These are phyloP conservation scores for Neobulgaria alba DNA, from an alignment of 2,329 filamentous ascomycete species.

Conservation along the genomic window DNA sequence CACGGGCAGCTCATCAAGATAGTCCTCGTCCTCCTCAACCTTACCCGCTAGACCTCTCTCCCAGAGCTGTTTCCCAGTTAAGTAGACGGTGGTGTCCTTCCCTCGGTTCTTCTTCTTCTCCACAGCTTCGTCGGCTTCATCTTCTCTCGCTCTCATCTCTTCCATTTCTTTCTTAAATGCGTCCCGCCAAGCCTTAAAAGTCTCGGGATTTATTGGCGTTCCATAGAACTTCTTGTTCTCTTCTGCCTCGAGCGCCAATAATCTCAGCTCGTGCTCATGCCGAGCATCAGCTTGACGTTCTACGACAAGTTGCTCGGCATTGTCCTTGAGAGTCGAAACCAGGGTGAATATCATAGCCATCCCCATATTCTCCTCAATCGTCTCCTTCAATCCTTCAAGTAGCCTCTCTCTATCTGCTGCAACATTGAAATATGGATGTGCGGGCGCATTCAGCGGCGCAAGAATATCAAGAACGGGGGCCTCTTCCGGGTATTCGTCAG, in stretches of 20 bases:
- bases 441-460: conserved; percentile 58
- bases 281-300: conserved; percentile 60
- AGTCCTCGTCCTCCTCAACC: conserved; percentile 58
- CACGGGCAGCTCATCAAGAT: conserved; percentile 49
- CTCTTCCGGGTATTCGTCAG: conserved; percentile 83
- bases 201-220: conserved; percentile 76
- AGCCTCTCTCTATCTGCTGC: conserved; percentile 70
- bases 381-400: conserved; percentile 60
- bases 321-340: conserved; percentile 78
- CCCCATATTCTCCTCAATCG: conserved; percentile 84
- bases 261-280: conserved; percentile 46
- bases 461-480: conserved; percentile 75
- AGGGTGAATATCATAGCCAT: conserved; percentile 98
- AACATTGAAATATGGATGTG: conserved; percentile 69
- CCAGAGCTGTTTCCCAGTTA: conserved; percentile 72
- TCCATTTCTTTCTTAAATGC: conserved; percentile 73
- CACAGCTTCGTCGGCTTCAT: conserved; percentile 68
- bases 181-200: conserved; percentile 75
- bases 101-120: conserved; percentile 72
- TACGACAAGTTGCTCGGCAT: conserved; percentile 74
- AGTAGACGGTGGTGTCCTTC: conserved; percentile 62
- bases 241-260: conserved; percentile 63
- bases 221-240: conserved; percentile 98
- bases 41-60: conserved; percentile 64
- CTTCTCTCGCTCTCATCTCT: conserved; percentile 56